A percentile compares a stretch with the other conserved stretches of the same genome.
These are phyloP conservation scores for Fusarium ramigenum DNA, from an alignment of 2,329 filamentous ascomycete species.

Conservation along the genomic window DNA sequence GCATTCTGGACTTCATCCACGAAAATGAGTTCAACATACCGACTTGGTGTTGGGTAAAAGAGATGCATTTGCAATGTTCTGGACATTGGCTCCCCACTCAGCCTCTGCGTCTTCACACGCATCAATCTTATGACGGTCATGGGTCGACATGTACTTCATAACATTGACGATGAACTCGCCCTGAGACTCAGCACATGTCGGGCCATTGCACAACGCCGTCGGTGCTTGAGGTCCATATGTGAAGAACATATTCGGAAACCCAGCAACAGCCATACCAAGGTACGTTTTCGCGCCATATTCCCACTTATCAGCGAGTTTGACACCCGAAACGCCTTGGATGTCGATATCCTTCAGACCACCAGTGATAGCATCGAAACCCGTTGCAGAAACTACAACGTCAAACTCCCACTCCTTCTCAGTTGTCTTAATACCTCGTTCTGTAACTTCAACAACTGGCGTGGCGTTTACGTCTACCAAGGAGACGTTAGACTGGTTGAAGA, in stretches of 20 bases:
- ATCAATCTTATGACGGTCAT: background rate
- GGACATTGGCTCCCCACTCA: background rate
- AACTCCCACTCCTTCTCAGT: background rate
- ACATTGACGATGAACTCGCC: background rate
- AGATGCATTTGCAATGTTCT: background rate
- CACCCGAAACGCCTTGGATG: background rate
- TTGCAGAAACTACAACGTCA: slow-evolving; percentile 19
- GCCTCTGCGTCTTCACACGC: background rate
- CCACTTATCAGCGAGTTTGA: slow-evolving; percentile 4
- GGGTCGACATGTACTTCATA: background rate
- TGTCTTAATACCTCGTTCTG: background rate
- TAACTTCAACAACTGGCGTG: slow-evolving; percentile 5
- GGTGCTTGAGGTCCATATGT: slow-evolving; percentile 8
- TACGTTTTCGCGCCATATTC: background rate
- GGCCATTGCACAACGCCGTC: background rate
- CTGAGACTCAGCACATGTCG: background rate
- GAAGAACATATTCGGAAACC: slow-evolving; percentile 6
- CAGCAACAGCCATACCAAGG: background rate
- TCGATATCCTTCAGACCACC: slow-evolving; percentile 8
- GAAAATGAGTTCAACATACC: background rate
- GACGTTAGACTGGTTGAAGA: slow-evolving; percentile 26
- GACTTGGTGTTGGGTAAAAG: background rate
- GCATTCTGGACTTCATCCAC: too few species aligned
- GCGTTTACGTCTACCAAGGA: slow-evolving; percentile 4
- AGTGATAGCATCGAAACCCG: slow-evolving; percentile 27